Evolutionary conservation across 2,329 filamentous ascomycete genomes (phyloP).

Genomic region (Fusarium pseudoanthophilum): DNA sequence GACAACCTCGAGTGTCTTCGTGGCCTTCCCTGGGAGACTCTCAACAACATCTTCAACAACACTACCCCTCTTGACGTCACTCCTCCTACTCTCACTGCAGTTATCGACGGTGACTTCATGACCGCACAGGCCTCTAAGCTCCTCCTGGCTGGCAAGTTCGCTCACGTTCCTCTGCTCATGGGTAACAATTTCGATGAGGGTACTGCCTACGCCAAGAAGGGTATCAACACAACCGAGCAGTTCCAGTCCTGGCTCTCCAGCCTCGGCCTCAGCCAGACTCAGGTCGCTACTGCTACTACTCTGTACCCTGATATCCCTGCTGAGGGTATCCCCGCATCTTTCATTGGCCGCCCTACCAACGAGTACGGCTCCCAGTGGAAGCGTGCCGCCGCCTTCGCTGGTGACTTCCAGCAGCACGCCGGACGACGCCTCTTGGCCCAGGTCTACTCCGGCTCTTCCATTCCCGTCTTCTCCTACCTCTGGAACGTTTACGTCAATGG

Average conservation of each 20-base stretch:
- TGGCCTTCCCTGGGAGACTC: conserved; percentile 44
- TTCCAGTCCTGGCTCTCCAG: conserved; percentile 50
- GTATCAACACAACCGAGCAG: conserved; percentile 65
- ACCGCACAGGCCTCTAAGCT: conserved; percentile 59
- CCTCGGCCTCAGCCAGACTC: conserved; percentile 36
- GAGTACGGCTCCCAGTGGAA: conserved; percentile 61
- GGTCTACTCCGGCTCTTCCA: conserved; percentile 58
- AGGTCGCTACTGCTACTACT: conserved; percentile 46
- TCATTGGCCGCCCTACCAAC: conserved; percentile 46
- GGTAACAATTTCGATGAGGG: conserved; percentile 75
- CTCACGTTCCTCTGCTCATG: conserved; percentile 69
- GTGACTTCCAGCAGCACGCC: conserved; percentile 66
- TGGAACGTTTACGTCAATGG: conserved; percentile 62
- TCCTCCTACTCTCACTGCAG: conserved; percentile 29
- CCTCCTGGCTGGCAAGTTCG: conserved; percentile 67
- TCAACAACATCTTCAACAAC: conserved; percentile 46
- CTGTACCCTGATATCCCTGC: conserved; percentile 63
- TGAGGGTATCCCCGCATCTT: conserved; percentile 59
- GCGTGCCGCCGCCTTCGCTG: conserved; percentile 62
- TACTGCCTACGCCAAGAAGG: conserved; percentile 62
- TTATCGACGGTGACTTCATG: conserved; percentile 55
- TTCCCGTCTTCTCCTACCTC: conserved; percentile 62
- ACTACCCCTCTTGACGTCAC: conserved; percentile 32
- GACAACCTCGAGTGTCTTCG: conserved; percentile 49
- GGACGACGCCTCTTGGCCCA: conserved; percentile 64